Conservation (phyloP, 306 rosid species). For the Fagus crenata region DNA sequence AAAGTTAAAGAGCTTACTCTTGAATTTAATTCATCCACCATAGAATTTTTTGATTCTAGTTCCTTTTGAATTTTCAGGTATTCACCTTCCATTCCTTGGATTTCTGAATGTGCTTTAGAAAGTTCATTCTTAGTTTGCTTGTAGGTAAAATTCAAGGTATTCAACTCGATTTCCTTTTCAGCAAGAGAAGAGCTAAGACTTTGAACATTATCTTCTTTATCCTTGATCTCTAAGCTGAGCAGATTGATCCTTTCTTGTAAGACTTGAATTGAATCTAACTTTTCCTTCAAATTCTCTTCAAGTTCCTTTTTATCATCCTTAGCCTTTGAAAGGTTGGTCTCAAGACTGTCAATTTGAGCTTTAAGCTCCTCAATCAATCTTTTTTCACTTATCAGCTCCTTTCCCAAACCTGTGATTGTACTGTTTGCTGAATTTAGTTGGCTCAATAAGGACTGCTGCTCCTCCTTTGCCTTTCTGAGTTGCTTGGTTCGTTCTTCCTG, state of each 20-base stretch:
- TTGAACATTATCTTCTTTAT: slow-evolving; percentile 47
- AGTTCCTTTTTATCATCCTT: slow-evolving; percentile 48
- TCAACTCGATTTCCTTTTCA: slow-evolving; percentile 66
- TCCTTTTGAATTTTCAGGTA: slow-evolving; percentile 51
- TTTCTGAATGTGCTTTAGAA: slow-evolving; percentile 44
- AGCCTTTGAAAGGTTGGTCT: slow-evolving; percentile 37
- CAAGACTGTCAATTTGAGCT: slow-evolving; percentile 49
- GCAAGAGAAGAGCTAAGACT: slow-evolving; percentile 63
- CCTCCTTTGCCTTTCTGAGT: slow-evolving; percentile 68
- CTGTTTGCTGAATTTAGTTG: slow-evolving; percentile 59
- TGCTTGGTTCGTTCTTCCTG: slow-evolving; percentile 64
- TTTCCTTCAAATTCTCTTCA: slow-evolving; percentile 46
- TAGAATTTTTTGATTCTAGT: slow-evolving; percentile 48
- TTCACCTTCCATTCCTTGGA: slow-evolving; percentile 60
- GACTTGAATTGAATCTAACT: slow-evolving; percentile 29
- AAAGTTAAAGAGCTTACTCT: slow-evolving; percentile 44
- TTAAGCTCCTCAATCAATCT: slow-evolving; percentile 53
- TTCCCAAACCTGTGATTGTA: slow-evolving; percentile 49
- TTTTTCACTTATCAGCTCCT: slow-evolving; percentile 64
- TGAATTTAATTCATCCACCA: slow-evolving; percentile 55
- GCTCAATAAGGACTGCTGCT: slow-evolving; percentile 48
- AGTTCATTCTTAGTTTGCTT: slow-evolving; percentile 54
- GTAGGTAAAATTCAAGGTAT: slow-evolving; percentile 47
- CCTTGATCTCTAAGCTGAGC: slow-evolving; percentile 57
- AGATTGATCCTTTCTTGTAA: slow-evolving; percentile 49